Evolutionary conservation across 352 stramenopile genomes (phyloP), one percentile per base, ranked within the genome.

Genomic region (Blastocystis sp.): DNA sequence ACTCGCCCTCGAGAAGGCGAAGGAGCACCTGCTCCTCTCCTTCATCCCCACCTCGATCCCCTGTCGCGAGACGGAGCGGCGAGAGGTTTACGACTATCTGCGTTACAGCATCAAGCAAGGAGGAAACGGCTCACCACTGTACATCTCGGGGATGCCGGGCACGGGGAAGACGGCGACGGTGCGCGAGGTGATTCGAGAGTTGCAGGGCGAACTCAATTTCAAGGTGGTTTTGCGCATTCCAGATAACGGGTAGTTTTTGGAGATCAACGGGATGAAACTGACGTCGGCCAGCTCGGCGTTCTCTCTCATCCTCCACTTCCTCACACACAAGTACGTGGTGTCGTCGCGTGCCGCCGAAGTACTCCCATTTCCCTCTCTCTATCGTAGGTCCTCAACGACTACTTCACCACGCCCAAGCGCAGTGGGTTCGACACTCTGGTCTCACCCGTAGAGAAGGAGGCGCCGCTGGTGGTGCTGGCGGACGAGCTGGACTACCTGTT

Each of bases 401-500:
- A 67, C 24, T 85, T 85, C 9, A 13, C 35, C 13, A 37, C 35
- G 24, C 50, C 50, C 2, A 62, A 63, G 37, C 59, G 61, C 21
- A 67, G 74, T 85, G 45, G 2, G 74, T 71, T 39, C 59, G 1
- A 16, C 24, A 59, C 0, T 10, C n/a, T 55, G 74, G 16, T 59
- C 3, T 69, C 3, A 62, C 16, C 10, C 26, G 24, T 45, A 66
- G 50, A 85, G n/a, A 13, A n/a, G 41, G 74, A 41, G 10, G 12
- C 10, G 26, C 59, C 70, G 41, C 41, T 89, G 41, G 91, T 96
- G 21, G 50, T 95, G 13, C 85, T 96, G 50, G 74, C 95, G 3
- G 94, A 96, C 91, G 94, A 96, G 90, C 93, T 96, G 66, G 94
- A 96, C 88, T 95, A 94, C 66, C 81, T 96, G 62, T 91, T 95